Percentiles rank a stretch among this genome's conserved stretches.
Evolutionary conservation across 768 basidiomycete species (phyloP).

Genomic region (Tylopilus balloui): DNA sequence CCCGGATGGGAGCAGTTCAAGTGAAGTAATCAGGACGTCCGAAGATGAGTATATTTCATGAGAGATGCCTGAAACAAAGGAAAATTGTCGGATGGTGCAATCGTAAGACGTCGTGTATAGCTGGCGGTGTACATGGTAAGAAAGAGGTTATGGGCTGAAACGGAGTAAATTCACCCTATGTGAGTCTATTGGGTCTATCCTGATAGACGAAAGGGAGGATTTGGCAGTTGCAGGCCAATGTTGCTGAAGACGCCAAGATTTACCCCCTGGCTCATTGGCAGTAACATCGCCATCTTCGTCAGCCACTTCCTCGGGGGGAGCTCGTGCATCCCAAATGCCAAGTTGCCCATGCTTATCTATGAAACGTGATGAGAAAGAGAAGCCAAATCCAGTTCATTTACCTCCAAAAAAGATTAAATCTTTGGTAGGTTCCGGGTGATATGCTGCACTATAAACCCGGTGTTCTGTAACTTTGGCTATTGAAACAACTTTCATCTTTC

Average conservation of each 20-base stretch:
- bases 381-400: slow-evolving; percentile 19
- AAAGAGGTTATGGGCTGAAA: not conserved
- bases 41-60: slow-evolving; percentile 58
- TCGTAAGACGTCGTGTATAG: slow-evolving; percentile 82
- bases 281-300: slow-evolving; percentile 60
- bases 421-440: slow-evolving; percentile 75
- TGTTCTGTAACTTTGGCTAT: slow-evolving; percentile 78
- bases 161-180: slow-evolving; percentile 51
- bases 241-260: slow-evolving; percentile 72
- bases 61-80: slow-evolving; percentile 69
- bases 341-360: slow-evolving; percentile 79
- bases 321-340: slow-evolving; percentile 84
- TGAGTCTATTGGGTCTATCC: slow-evolving; percentile 69
- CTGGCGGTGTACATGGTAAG: slow-evolving; percentile 34
- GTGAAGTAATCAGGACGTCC: slow-evolving; percentile 60
- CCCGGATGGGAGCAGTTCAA: slow-evolving; percentile 65
- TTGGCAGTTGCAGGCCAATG: slow-evolving; percentile 82
- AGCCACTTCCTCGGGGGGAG: slow-evolving; percentile 55
- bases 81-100: slow-evolving; percentile 67
- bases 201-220: slow-evolving; percentile 76
- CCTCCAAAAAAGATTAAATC: slow-evolving; percentile 88
- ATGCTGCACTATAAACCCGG: slow-evolving; percentile 72
- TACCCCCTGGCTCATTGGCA: slow-evolving; percentile 56
- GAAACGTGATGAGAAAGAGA: slow-evolving; percentile 1
- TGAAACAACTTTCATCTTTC: slow-evolving; percentile 59